Percentiles rank a stretch among this genome's conserved stretches.
Conservation (phyloP, 2,329 filamentous ascomycete genomes). For the Cryphonectria nitschkei region DNA sequence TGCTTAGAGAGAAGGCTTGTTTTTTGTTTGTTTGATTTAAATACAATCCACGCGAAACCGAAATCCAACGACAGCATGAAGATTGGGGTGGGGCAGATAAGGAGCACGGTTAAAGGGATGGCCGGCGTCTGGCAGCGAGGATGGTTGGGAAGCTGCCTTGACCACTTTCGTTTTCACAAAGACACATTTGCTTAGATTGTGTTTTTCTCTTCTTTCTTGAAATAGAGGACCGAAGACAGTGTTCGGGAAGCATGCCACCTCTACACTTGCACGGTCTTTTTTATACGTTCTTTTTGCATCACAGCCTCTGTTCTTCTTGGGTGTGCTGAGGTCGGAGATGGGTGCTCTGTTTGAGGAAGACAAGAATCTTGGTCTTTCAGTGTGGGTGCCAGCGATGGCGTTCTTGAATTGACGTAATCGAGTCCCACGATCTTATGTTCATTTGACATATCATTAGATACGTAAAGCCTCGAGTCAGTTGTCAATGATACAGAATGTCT, state of each 20-base stretch:
- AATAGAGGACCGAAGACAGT: constrained; percentile 6
- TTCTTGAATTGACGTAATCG: neutral
- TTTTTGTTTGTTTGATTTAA: neutral
- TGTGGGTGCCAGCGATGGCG: neutral
- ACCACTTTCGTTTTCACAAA: constrained; percentile 22
- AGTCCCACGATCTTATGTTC: neutral
- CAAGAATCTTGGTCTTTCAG: neutral
- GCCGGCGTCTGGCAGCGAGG: neutral
- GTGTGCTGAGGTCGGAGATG: neutral
- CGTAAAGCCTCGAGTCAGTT: neutral
- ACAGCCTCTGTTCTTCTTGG: neutral
- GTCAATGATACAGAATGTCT: neutral
- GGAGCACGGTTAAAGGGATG: neutral
- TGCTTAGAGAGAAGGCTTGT: neutral
- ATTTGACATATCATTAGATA: neutral
- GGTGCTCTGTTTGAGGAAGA: neutral
- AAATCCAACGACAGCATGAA: constrained; percentile 21
- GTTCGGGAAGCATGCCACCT: neutral
- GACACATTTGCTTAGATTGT: constrained; percentile 19
- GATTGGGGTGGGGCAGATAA: neutral
- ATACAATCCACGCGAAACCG: constrained; percentile 11
- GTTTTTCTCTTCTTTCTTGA: neutral
- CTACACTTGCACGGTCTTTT: neutral
- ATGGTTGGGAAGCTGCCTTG: constrained; percentile 2
- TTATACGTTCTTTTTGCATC: neutral